phyloP scores from a whole-genome alignment of 192 early-diverging fungal species.

The Backusella circina region DNA sequence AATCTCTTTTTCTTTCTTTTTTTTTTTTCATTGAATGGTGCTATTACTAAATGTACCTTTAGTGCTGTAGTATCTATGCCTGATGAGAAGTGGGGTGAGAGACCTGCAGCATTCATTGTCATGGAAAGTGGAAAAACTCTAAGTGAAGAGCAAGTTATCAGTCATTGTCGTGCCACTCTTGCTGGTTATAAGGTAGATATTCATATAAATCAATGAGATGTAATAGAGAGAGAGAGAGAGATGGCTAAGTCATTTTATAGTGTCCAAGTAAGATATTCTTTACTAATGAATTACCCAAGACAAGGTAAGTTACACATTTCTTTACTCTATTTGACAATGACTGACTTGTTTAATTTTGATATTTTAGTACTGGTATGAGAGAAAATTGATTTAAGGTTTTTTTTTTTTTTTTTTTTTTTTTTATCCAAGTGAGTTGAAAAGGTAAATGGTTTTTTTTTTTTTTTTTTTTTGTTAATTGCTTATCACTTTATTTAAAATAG shows the following conservation, averaged over 20 bases:
- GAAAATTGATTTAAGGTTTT: neutral
- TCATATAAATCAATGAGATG: too few species aligned
- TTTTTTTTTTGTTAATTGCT: neutral
- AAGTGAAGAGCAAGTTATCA: conserved; percentile 21
- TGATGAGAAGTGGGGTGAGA: conserved; percentile 57
- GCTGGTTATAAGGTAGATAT: conserved; percentile 51
- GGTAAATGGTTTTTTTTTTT: neutral
- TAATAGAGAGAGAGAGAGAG: too few species aligned
- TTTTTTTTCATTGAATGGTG: neutral
- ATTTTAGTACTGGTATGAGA: conserved; percentile 6
- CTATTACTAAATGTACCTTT: neutral
- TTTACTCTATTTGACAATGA: neutral
- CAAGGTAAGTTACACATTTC: neutral
- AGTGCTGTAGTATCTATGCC: conserved; percentile 53
- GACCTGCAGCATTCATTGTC: conserved; percentile 53
- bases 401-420: too few species aligned
- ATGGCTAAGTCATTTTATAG: neutral
- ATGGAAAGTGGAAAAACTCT: conserved; percentile 34
- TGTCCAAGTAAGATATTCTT: conserved; percentile 16
- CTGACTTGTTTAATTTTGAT: neutral
- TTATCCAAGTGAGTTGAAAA: too few species aligned
- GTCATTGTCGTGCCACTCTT: conserved; percentile 36
- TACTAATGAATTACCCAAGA: conserved; percentile 11
- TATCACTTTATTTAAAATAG: neutral
- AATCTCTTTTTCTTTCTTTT: too few species aligned